Evolutionary conservation across 2,329 filamentous ascomycete species (phyloP), one percentile per base, ranked within the genome.

Genomic region (Hirsutella rhossiliensis): DNA sequence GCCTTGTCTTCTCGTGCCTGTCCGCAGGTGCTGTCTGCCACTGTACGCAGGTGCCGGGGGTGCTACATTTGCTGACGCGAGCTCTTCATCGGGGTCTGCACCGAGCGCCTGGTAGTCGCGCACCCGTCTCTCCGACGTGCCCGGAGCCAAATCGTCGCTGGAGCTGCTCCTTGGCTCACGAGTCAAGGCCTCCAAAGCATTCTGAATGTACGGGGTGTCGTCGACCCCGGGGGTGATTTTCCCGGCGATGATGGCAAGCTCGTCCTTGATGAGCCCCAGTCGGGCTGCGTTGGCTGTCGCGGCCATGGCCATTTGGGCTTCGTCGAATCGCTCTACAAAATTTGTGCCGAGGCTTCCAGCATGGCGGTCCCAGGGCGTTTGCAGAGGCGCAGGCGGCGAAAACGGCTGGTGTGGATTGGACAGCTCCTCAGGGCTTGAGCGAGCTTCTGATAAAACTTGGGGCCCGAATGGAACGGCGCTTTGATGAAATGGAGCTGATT

Each of bases 111-210:
- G 51, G 46, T 60, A 57, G 36, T 69, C 48, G 2, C 59, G 49
- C 5, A 50, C 59, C 45, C 54, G 58, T 32, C 52, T 54, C 8
- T 60, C 57, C n/a, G 58, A 63, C 45, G 56, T 57, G 29, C 51
- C 55, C 5, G 71, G 68, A 43, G 71, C 62, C 43, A 76, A 71
- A 51, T 74, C 65, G 44, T 70, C 66, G 44, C 72, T 67, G 11
- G 73, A 71, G 45, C 69, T 64, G 6, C 79, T 71, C 47, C 85
- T 79, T 45, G 81, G 81, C 54, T 84, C 78, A 40, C 83, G 73
- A 6, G 87, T 94, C 52, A 97, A 68, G 49, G 90, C 87, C 50
- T 94, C 85, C 49, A 97, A 78, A 36, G 90, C 89, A 60, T 92
- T 94, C 50, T 84, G 84, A 50, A 96, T 86, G 61, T 89, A 94